Evolutionary conservation across 192 early-diverging fungal genomes (phyloP).

Genomic region (Lobosporangium transversale): DNA sequence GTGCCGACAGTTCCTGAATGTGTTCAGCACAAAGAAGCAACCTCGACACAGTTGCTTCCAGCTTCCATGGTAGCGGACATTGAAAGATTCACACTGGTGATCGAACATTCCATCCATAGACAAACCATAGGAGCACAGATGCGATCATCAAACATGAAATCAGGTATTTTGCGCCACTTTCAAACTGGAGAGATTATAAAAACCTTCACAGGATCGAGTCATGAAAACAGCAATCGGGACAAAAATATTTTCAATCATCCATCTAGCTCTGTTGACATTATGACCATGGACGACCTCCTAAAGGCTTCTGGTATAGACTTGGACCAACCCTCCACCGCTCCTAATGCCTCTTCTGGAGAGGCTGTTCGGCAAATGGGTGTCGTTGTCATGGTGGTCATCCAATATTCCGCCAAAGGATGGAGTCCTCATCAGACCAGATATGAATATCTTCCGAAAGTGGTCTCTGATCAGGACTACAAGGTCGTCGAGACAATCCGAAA

Average conservation of each 20-base stretch:
- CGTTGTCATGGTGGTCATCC: conserved; percentile 54
- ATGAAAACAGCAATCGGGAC: background rate
- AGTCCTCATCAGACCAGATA: conserved; percentile 45
- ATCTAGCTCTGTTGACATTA: conserved; percentile 45
- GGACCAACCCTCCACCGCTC: conserved; percentile 25
- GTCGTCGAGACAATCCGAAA: conserved; percentile 50
- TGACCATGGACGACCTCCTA: conserved; percentile 49
- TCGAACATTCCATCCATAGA: conserved; percentile 56
- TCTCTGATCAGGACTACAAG: conserved; percentile 55
- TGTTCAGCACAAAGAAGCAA: conserved; percentile 13
- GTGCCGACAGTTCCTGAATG: conserved; percentile 26
- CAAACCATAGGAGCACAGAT: conserved; percentile 48
- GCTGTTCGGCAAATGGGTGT: conserved; percentile 48
- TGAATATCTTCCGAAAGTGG: conserved; percentile 53
- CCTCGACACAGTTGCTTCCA: conserved; percentile 5
- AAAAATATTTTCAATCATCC: background rate
- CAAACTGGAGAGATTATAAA: conserved; percentile 23
- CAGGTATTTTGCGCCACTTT: conserved; percentile 29
- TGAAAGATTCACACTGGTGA: conserved; percentile 54
- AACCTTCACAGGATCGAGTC: conserved; percentile 31
- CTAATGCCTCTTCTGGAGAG: conserved; percentile 26
- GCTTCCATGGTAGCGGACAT: conserved; percentile 52
- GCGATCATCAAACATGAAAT: conserved; percentile 53
- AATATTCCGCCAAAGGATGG: conserved; percentile 53
- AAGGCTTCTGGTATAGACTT: conserved; percentile 44